A percentile compares a stretch with the other conserved stretches of the same genome.
Evolutionary conservation across 2,329 filamentous ascomycete genomes (phyloP).

Genomic region (Hypoxylon sp.): DNA sequence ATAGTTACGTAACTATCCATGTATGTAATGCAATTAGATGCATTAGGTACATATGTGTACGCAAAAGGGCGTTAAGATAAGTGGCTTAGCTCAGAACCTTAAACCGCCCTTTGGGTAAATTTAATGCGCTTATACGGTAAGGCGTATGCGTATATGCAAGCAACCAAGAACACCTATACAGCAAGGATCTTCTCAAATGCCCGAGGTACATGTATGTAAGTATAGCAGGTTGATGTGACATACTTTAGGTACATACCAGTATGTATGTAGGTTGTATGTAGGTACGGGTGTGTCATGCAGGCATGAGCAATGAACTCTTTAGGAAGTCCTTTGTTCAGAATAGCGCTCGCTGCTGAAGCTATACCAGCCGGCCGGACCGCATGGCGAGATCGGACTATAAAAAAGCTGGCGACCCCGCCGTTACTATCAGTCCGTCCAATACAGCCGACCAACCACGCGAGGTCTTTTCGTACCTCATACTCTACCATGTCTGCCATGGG

Average conservation of each 20-base stretch:
- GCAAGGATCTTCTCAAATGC: not conserved
- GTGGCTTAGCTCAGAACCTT: not conserved
- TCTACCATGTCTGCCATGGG: conserved; percentile 36
- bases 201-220: not conserved
- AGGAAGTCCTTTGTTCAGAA: conserved; percentile 2
- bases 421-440: conserved; percentile 15
- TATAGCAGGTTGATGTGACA: not conserved
- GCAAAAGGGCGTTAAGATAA: not conserved
- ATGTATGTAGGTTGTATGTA: no score
- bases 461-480: conserved; percentile 27
- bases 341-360: conserved; percentile 10
- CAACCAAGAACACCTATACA: conserved; percentile 3
- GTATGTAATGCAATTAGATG: not conserved
- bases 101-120: not conserved
- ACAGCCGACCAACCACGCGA: conserved; percentile 3
- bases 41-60: not conserved
- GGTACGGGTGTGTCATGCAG: no score
- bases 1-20: not conserved
- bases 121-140: not conserved
- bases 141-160: not conserved
- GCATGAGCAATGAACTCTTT: conserved; percentile 13
- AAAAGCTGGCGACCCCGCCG: conserved; percentile 34
- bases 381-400: conserved; percentile 32
- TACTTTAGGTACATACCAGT: no score
- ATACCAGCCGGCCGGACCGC: conserved; percentile 13